Evolutionary conservation across 2,329 filamentous ascomycete genomes (phyloP).

Genomic region (Rhexocercosporidium sp.): DNA sequence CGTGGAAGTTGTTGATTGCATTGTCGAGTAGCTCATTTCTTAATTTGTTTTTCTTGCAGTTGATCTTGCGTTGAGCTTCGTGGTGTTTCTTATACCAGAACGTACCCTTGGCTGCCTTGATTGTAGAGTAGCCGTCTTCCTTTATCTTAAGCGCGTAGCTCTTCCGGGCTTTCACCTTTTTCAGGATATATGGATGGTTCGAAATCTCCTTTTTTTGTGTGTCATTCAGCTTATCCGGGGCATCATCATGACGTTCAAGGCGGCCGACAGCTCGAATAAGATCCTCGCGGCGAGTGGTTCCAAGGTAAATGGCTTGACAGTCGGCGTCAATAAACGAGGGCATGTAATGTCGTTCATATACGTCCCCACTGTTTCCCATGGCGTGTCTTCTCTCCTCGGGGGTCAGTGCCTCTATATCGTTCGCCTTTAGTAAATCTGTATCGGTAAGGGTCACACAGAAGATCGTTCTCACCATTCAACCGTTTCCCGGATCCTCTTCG

Average conservation of each 20-base stretch:
- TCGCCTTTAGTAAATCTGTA: conserved; percentile 19
- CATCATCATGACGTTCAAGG: not conserved
- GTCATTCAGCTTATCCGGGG: not conserved
- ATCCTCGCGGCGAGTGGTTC: conserved; percentile 24
- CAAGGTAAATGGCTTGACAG: conserved; percentile 32
- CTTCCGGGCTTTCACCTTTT: not conserved
- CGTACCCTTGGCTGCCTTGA: conserved; percentile 27
- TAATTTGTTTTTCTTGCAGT: conserved; percentile 28
- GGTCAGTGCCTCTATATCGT: conserved; percentile 28
- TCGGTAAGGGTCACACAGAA: not conserved
- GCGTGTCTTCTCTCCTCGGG: conserved; percentile 32
- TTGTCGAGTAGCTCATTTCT: conserved; percentile 27
- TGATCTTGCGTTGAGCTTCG: conserved; percentile 28
- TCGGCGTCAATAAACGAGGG: conserved; percentile 31
- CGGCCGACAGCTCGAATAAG: conserved; percentile 3
- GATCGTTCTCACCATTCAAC: conserved; percentile 33
- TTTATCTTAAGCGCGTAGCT: conserved; percentile 1
- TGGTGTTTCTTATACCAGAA: conserved; percentile 20
- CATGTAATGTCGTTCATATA: conserved; percentile 34
- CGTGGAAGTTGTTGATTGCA: conserved; percentile 33
- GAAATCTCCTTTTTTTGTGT: conserved; percentile 2
- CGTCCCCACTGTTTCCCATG: conserved; percentile 28
- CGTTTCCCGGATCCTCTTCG: conserved; percentile 35
- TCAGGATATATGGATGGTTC: not conserved
- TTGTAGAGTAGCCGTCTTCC: conserved; percentile 16